These are phyloP conservation scores for Candida nemodendra DNA, from an alignment of 805 yeast genomes.

Conservation along the genomic window DNA sequence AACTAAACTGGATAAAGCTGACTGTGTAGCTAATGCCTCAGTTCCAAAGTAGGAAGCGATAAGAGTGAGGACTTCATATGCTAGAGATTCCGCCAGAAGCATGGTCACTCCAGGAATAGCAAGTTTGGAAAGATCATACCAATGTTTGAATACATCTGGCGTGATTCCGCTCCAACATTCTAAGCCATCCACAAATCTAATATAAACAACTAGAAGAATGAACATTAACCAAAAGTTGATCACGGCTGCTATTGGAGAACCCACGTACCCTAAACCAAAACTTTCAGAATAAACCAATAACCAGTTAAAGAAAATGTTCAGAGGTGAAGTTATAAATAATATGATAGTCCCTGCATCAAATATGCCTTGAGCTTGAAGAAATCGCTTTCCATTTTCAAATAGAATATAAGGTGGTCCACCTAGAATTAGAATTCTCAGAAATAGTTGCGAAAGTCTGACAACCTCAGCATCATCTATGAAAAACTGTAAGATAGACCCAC, in stretches of 20 bases:
- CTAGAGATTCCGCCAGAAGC: slow-evolving; percentile 56
- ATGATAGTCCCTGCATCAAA: slow-evolving; percentile 78
- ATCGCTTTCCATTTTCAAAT: slow-evolving; percentile 71
- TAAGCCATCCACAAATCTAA: slow-evolving; percentile 56
- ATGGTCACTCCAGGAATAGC: slow-evolving; percentile 55
- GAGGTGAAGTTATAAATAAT: slow-evolving; percentile 65
- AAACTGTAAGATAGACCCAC: slow-evolving; percentile 45
- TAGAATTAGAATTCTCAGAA: slow-evolving; percentile 52
- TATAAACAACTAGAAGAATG: slow-evolving; percentile 51
- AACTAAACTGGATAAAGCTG: slow-evolving; percentile 51
- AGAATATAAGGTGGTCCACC: slow-evolving; percentile 77
- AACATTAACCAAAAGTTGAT: slow-evolving; percentile 73
- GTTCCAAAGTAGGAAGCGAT: slow-evolving; percentile 54
- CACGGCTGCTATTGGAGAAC: slow-evolving; percentile 75
- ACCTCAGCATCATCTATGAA: slow-evolving; percentile 46
- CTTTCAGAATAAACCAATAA: slow-evolving; percentile 56
- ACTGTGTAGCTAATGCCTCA: slow-evolving; percentile 53
- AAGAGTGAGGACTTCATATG: slow-evolving; percentile 56
- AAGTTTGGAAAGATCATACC: slow-evolving; percentile 41
- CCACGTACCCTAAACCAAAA: slow-evolving; percentile 67
- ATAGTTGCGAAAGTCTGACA: slow-evolving; percentile 52
- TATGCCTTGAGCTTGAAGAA: slow-evolving; percentile 73
- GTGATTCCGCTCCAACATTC: slow-evolving; percentile 71
- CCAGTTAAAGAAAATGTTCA: slow-evolving; percentile 66
- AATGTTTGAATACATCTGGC: slow-evolving; percentile 32